Base-by-base conservation (phyloP, 2,329 filamentous ascomycete species). In the Colletotrichum lupini region DNA sequence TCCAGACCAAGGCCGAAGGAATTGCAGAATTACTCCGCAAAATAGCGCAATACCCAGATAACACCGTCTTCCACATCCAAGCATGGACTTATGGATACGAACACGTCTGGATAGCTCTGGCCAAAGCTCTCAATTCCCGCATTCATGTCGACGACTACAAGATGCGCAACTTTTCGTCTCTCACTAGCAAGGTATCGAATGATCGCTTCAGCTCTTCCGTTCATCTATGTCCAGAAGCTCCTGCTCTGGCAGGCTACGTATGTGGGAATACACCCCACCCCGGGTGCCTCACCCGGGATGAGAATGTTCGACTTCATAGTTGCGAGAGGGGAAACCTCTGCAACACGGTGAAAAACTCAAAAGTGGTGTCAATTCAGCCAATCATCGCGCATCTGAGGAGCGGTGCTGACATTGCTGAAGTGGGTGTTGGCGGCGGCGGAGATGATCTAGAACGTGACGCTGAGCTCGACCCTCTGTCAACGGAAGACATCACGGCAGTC, bases 11-110 rank as follows among this genome's bases (percentile, higher is more conserved):
- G 79, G 91, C 92, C 0, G 90, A 96, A 65, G 95, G 95, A 0
- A 85, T 98, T 12, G 84, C 84, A 1, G 94, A 98, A 78, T 87
- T 98, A 0, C 78, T 98, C 1, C 83, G 85, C 5, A 93, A 95
- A 76, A 87, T 98, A 0, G 81, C 84, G 0, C 79, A 83, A 28
- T 97, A 96, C 80, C 92, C 95, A 0, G 74, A 85, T 1, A 90
- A 94, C 52, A 97, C 95, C 0, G 81, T 93, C 1, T 98, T 98
- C 78, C 93, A 97, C 80, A 88, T 98, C 58, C 90, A 95, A 69
- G 90, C 95, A 1, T 98, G 95, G 95, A 98, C 96, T 0, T 97
- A 97, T 79, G 88, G 87, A 0, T 98, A 98, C 75, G 95, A 98
- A 80, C 93, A 97, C 65, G 95, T 98, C 0, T 98, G 95, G 95